Conservation (phyloP, 2,329 filamentous ascomycete genomes). For the Neonectria hederae region DNA sequence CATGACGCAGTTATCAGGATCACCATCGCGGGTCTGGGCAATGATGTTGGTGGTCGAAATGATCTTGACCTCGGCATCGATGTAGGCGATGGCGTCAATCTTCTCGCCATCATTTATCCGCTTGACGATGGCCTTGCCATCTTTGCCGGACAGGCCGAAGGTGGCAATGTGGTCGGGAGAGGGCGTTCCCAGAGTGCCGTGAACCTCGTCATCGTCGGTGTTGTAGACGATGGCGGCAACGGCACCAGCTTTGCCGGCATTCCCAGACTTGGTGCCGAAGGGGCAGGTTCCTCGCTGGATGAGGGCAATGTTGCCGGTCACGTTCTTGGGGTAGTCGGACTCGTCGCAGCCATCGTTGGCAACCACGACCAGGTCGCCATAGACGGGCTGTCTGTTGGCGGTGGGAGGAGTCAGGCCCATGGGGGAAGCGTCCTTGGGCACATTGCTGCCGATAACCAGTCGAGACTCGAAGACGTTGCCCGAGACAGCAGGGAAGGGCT, state of each 20-base stretch:
- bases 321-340: slow-evolving; percentile 68
- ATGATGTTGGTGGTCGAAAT: slow-evolving; percentile 69
- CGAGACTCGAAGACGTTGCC: slow-evolving; percentile 68
- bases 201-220: slow-evolving; percentile 68
- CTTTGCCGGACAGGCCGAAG: slow-evolving; percentile 70
- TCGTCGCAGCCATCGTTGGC: slow-evolving; percentile 70
- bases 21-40: slow-evolving; percentile 68
- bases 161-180: slow-evolving; percentile 70
- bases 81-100: slow-evolving; percentile 66
- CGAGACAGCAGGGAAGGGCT: slow-evolving; percentile 70
- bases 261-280: slow-evolving; percentile 76
- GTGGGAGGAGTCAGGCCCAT: slow-evolving; percentile 76
- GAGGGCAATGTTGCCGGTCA: slow-evolving; percentile 73
- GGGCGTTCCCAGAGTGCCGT: slow-evolving; percentile 74
- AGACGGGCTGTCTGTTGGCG: slow-evolving; percentile 65
- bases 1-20: slow-evolving; percentile 72
- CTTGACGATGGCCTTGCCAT: slow-evolving; percentile 65
- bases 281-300: slow-evolving; percentile 75
- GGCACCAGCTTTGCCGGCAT: slow-evolving; percentile 75
- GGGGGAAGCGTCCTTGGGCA: slow-evolving; percentile 60
- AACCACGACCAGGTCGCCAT: slow-evolving; percentile 68
- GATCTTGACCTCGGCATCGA: slow-evolving; percentile 64
- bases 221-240: slow-evolving; percentile 79
- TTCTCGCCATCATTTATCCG: slow-evolving; percentile 61
- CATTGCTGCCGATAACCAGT: slow-evolving; percentile 63